Evolutionary conservation across 2,329 filamentous ascomycete genomes (phyloP).

Genomic region (Cladosporium sphaerospermum): DNA sequence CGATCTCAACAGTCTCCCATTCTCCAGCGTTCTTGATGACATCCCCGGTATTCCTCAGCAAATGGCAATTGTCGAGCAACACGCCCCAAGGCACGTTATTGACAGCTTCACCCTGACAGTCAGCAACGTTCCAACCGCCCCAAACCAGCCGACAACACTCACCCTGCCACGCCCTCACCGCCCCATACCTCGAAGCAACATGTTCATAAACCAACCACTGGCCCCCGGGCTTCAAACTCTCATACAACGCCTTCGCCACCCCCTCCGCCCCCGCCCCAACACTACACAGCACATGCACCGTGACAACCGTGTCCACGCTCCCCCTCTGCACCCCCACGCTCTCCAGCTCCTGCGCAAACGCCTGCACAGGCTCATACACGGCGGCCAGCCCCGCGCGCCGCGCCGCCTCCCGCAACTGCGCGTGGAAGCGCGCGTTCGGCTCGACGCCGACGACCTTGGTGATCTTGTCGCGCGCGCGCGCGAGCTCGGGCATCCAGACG

Average conservation of each 20-base stretch:
- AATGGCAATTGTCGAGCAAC: slow-evolving; percentile 1
- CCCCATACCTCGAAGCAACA: slow-evolving; percentile 29
- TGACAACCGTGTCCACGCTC: slow-evolving; percentile 49
- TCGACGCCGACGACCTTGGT: slow-evolving; percentile 51
- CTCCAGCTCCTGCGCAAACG: slow-evolving; percentile 52
- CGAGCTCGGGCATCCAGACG: slow-evolving; percentile 50
- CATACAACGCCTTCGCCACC: slow-evolving; percentile 48
- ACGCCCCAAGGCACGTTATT: slow-evolving; percentile 1
- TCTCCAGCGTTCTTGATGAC: neutral
- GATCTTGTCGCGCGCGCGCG: slow-evolving; percentile 1
- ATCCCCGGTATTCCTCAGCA: neutral
- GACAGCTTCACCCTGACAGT: neutral
- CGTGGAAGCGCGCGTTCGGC: slow-evolving; percentile 49
- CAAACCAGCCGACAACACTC: neutral
- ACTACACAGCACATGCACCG: slow-evolving; percentile 53
- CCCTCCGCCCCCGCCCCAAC: slow-evolving; percentile 48
- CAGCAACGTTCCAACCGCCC: neutral
- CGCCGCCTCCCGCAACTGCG: slow-evolving; percentile 39
- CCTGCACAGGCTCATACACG: slow-evolving; percentile 52
- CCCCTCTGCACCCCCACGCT: slow-evolving; percentile 41
- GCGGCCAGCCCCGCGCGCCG: slow-evolving; percentile 44
- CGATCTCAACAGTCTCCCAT: slow-evolving; percentile 5
- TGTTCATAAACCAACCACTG: slow-evolving; percentile 56
- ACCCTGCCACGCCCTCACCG: slow-evolving; percentile 1
- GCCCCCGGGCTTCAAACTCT: slow-evolving; percentile 51